These are phyloP conservation scores for Trichoderma sp. DNA, from an alignment of 2,329 filamentous ascomycete genomes.

Conservation along the genomic window DNA sequence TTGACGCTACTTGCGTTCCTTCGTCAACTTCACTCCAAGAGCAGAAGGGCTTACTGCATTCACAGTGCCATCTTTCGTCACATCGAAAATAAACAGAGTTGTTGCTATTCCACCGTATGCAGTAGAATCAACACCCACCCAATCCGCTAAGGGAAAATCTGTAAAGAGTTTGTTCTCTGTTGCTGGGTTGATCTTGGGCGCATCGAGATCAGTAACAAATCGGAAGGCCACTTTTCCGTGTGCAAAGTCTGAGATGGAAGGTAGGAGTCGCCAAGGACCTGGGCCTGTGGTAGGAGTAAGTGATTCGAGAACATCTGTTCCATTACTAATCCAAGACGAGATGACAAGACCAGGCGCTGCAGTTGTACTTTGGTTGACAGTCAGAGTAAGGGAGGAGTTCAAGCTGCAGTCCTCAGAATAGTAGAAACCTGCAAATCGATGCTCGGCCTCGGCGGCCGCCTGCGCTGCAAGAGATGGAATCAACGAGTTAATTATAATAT, in stretches of 20 bases:
- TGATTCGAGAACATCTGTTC: not conserved
- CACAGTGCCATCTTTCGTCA: not conserved
- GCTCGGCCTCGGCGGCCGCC: not conserved
- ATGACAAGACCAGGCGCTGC: not conserved
- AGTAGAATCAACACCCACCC: not conserved
- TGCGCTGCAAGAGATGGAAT: not conserved
- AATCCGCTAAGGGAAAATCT: not conserved
- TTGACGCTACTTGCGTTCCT: not conserved
- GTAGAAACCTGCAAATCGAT: not conserved
- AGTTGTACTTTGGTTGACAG: not conserved
- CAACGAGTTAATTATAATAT: not conserved
- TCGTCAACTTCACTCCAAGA: not conserved
- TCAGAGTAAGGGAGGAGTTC: not conserved
- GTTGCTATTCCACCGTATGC: not conserved
- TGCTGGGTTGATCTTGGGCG: not conserved
- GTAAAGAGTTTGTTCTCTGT: not conserved
- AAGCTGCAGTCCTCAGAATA: not conserved
- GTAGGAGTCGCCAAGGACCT: not conserved
- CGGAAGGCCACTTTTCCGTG: not conserved
- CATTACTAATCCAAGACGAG: not conserved
- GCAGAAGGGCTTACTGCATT: not conserved
- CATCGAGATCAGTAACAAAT: not conserved
- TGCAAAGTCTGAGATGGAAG: not conserved
- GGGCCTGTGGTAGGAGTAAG: not conserved
- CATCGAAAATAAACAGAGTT: not conserved